These are phyloP conservation scores for Argentina anserina DNA, from an alignment of 306 rosid species.

Conservation along the genomic window DNA sequence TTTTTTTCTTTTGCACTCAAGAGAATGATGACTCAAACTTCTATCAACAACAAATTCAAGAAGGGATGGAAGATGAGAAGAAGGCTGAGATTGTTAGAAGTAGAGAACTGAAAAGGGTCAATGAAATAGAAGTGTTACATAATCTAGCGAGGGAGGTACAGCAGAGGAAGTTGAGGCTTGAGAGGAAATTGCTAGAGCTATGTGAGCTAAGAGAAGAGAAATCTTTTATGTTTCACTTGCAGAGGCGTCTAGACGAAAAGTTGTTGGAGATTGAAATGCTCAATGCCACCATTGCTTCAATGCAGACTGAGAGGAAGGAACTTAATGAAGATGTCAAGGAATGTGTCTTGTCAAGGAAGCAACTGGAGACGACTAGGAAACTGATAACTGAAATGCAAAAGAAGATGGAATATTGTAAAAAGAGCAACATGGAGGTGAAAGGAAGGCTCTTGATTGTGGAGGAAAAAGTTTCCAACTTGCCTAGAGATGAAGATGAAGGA, in stretches of 20 bases:
- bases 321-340: constrained; percentile 34
- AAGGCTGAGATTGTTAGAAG: neutral
- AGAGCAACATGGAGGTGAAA: constrained; percentile 10
- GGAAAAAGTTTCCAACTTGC: constrained; percentile 25
- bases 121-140: constrained; percentile 24
- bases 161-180: constrained; percentile 33
- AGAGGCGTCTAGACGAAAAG: constrained; percentile 25
- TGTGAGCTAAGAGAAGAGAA: constrained; percentile 31
- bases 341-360: constrained; percentile 21
- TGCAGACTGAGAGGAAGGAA: constrained; percentile 28
- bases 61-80: constrained; percentile 23
- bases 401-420: constrained; percentile 11
- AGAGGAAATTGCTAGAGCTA: constrained; percentile 36
- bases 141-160: constrained; percentile 23
- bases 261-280: constrained; percentile 29
- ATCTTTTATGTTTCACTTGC: constrained; percentile 23
- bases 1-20: constrained; percentile 4
- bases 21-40: constrained; percentile 25
- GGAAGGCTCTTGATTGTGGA: constrained; percentile 28
- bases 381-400: constrained; percentile 26
- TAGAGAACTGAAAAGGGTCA: constrained; percentile 10
- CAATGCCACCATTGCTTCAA: constrained; percentile 18
- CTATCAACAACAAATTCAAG: constrained; percentile 18
- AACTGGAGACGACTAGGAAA: constrained; percentile 33
- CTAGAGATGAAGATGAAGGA: constrained; percentile 7